Evolutionary conservation across 2,329 filamentous ascomycete genomes (phyloP).

Genomic region (Fusarium verticillioides): DNA sequence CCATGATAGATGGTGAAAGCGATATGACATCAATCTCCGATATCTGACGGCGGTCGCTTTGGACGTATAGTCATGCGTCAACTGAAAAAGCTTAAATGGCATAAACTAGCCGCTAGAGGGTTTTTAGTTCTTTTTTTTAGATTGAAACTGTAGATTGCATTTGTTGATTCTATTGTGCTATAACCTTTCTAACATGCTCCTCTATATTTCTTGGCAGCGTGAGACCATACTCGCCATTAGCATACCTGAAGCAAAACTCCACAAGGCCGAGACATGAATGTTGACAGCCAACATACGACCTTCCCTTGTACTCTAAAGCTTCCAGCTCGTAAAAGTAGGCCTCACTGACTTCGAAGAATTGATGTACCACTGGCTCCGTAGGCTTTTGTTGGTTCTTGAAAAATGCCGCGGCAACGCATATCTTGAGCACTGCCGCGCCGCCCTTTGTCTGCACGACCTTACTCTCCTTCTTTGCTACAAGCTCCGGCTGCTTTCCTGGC

Average conservation of each 20-base stretch:
- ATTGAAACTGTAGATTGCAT: fast-evolving
- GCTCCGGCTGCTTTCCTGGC: fast-evolving
- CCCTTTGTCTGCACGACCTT: background rate
- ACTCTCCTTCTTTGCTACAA: background rate
- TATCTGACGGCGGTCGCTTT: background rate
- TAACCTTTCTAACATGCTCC: background rate
- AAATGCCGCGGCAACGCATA: background rate
- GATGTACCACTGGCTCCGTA: background rate
- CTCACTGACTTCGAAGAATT: background rate
- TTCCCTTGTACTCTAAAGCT: background rate
- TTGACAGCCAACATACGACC: background rate
- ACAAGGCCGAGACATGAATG: background rate
- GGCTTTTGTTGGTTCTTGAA: background rate
- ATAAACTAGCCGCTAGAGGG: background rate
- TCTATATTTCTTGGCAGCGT: background rate
- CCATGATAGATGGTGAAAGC: fast-evolving
- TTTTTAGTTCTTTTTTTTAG: too few relatives aligned
- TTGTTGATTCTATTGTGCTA: background rate
- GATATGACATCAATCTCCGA: background rate
- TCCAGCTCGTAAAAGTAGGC: background rate
- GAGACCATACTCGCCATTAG: background rate
- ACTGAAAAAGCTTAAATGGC: background rate
- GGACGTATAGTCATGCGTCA: fast-evolving
- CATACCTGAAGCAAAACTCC: background rate
- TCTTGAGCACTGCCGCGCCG: background rate